A percentile compares a stretch with the other conserved stretches of the same genome.
Evolutionary conservation across 139 green algal species (phyloP).

Genomic region (Micromonas pusilla): DNA sequence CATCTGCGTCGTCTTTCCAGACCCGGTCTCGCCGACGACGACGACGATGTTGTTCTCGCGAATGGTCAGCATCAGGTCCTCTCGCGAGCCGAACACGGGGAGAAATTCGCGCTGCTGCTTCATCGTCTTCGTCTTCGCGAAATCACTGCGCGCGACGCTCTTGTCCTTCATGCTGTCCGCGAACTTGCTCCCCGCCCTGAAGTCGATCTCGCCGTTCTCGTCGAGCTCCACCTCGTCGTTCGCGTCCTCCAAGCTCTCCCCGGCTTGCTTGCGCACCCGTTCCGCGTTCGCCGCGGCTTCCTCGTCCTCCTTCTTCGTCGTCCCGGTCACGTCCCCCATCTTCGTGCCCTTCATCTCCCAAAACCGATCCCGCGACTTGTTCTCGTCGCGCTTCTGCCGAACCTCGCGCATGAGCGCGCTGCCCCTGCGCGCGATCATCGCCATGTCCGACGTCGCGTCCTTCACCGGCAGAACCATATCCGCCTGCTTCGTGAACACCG

Average conservation of each 20-base stretch:
- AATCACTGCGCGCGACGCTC: constrained; percentile 67
- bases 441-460: constrained; percentile 93
- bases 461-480: constrained; percentile 85
- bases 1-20: constrained; percentile 94
- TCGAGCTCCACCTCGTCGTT: constrained; percentile 35
- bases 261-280: constrained; percentile 13
- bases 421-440: constrained; percentile 77
- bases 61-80: constrained; percentile 68
- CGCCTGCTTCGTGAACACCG: constrained; percentile 75
- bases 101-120: constrained; percentile 60
- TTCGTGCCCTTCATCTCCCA: constrained; percentile 95
- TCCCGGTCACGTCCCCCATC: constrained; percentile 87
- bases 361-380: constrained; percentile 83
- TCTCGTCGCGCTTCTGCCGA: constrained; percentile 83
- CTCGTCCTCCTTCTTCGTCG: constrained; percentile 64
- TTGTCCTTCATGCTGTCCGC: constrained; percentile 76
- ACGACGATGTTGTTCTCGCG: constrained; percentile 82
- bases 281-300: constrained; percentile 43
- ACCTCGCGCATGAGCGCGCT: constrained; percentile 56
- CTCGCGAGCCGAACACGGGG: constrained; percentile 77
- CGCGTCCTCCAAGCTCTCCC: constrained; percentile 15
- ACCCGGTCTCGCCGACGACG: constrained; percentile 95
- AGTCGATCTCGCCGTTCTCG: constrained; percentile 45
- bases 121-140: constrained; percentile 79
- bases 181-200: constrained; percentile 54